Evolutionary conservation across 345 rosid species (phyloP), one percentile per base, ranked within the genome.

Genomic region (Lepidium aucheri): DNA sequence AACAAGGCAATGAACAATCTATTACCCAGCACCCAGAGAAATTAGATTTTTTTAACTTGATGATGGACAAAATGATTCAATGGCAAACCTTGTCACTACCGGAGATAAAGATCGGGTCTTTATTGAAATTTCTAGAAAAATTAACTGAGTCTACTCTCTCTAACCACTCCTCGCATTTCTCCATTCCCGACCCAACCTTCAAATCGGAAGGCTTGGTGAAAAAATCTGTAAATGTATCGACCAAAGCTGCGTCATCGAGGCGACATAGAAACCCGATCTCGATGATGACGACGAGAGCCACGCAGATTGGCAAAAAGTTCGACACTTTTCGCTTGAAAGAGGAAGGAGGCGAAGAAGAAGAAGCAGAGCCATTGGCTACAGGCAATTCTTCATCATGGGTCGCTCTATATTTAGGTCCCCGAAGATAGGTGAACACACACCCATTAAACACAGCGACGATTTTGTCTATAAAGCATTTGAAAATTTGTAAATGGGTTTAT

Each of bases 201-300:
- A 22, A 63, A 11, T 53, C 80, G 32, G n/a, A 42, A 5, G 58
- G 35, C 34, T 53, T 68, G 28, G 70, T 16, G 70, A 87, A 70
- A 24, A 24, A 72, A 20, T 74, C 82, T 28, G 89, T 83, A 78
- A 82, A 77, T 0, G 90, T 76, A 76, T 85, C 86, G 50, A 87
- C 67, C 56, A 83, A 20, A 68, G 78, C 82, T 11, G 76, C 82
- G 60, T 84, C 70, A 43, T 89, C 91, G 20, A 93, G 86, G 15
- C 86, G 85, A 81, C 96, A 88, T 67, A 93, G 76, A 56, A 87
- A 85, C 55, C 76, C 81, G 71, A 90, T 83, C 82, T 90, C 94
- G 32, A 79, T 81, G 51, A 82, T 39, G 35, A 90, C 84, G 14
- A 84, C 91, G 7, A 90, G 55, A 33, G 80, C 79, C 26, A 93